phyloP scores from a whole-genome alignment of 371 early-diverging fungal species.

The Mortierella sp. region DNA sequence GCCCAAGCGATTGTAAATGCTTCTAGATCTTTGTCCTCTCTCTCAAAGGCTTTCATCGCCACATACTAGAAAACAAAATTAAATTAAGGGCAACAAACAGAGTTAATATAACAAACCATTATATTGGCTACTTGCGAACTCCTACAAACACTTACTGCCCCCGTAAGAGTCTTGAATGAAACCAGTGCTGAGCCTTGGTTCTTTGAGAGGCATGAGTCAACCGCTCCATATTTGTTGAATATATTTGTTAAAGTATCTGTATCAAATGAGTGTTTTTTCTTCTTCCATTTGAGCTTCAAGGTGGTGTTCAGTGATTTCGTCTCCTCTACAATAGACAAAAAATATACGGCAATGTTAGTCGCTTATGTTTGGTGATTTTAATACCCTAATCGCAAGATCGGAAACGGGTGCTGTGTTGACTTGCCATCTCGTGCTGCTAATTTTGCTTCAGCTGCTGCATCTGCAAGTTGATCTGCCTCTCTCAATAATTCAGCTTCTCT shows the following conservation, averaged over 20 bases:
- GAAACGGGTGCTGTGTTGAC: too few relatives aligned
- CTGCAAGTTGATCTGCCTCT: slow-evolving; percentile 35
- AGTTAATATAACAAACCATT: neutral
- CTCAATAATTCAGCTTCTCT: slow-evolving; percentile 40
- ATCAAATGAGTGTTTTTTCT: slow-evolving; percentile 38
- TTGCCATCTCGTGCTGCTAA: slow-evolving; percentile 33
- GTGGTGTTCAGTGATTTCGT: slow-evolving; percentile 37
- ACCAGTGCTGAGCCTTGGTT: slow-evolving; percentile 45
- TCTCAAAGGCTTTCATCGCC: slow-evolving; percentile 28
- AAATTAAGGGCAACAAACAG: neutral
- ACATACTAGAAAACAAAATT: slow-evolving; percentile 13
- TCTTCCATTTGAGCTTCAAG: slow-evolving; percentile 47
- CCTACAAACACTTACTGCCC: slow-evolving; percentile 32
- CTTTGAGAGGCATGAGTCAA: slow-evolving; percentile 49
- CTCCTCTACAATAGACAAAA: slow-evolving; percentile 20
- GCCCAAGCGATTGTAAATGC: slow-evolving; percentile 45
- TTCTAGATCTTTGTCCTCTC: slow-evolving; percentile 14
- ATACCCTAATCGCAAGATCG: too few relatives aligned
- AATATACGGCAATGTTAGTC: neutral
- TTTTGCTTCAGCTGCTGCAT: slow-evolving; percentile 19
- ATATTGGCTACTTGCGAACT: neutral
- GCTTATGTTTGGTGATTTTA: neutral
- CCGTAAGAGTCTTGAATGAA: slow-evolving; percentile 35
- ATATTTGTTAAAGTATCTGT: slow-evolving; percentile 15
- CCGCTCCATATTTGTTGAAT: slow-evolving; percentile 36